A percentile compares a stretch with the other conserved stretches of the same genome.
These are phyloP conservation scores for Alternaria novae-zelandiae DNA, from an alignment of 2,329 filamentous ascomycete genomes.

Conservation along the genomic window DNA sequence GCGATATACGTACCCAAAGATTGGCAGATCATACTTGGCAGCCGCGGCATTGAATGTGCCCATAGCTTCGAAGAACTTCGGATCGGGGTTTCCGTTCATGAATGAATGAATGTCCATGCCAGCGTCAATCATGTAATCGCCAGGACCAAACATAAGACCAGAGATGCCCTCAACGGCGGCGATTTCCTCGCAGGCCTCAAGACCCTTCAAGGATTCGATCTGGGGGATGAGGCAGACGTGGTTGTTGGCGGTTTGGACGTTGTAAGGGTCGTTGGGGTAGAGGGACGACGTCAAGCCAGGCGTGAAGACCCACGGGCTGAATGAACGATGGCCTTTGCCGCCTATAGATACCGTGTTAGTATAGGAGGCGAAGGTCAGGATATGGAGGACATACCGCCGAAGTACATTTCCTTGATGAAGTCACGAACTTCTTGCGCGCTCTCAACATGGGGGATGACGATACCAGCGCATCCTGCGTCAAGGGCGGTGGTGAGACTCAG, in stretches of 20 bases:
- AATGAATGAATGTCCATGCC: constrained; percentile 23
- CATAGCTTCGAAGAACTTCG: constrained; percentile 25
- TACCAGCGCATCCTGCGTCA: constrained; percentile 32
- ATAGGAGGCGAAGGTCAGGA: background rate
- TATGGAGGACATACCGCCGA: constrained; percentile 6
- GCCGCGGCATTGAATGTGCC: constrained; percentile 28
- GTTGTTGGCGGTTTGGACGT: constrained; percentile 31
- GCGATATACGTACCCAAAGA: constrained; percentile 26
- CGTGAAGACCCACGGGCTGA: constrained; percentile 35
- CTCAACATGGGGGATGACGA: constrained; percentile 33
- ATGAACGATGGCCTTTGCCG: constrained; percentile 28
- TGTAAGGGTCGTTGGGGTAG: constrained; percentile 33
- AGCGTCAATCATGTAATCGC: constrained; percentile 35
- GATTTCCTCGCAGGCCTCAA: constrained; percentile 36
- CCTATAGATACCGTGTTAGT: background rate
- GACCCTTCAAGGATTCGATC: constrained; percentile 33
- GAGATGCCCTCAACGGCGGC: constrained; percentile 33
- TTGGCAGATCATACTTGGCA: constrained; percentile 27
- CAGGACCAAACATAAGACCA: constrained; percentile 35
- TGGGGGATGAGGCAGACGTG: constrained; percentile 36
- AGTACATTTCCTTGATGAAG: constrained; percentile 33
- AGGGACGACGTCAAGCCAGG: constrained; percentile 26
- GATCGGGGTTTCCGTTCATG: constrained; percentile 23
- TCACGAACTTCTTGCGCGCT: constrained; percentile 31
- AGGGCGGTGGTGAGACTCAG: constrained; percentile 30